Conservation (phyloP, 116 monocot species). For the Phalaenopsis hybrid region DNA sequence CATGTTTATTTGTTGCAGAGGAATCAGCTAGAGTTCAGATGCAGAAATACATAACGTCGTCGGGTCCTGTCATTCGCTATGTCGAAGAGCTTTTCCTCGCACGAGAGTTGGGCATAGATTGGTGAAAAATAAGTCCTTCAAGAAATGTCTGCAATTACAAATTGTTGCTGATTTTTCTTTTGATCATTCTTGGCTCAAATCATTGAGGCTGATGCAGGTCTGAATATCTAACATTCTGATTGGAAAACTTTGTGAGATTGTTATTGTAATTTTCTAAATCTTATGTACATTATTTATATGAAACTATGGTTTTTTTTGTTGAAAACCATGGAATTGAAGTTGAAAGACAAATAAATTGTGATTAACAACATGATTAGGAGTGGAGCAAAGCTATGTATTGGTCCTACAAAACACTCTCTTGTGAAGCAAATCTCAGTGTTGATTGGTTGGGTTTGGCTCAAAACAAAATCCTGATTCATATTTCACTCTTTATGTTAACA, state of each 20-base stretch:
- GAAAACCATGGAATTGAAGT: no score
- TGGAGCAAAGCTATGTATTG: no score
- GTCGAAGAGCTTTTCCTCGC: constrained; percentile 58
- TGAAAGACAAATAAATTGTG: no score
- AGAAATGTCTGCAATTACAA: background rate
- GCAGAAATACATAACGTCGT: constrained; percentile 49
- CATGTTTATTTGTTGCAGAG: constrained; percentile 28
- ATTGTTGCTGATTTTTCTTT: background rate
- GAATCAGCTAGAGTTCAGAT: constrained; percentile 62
- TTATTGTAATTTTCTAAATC: background rate
- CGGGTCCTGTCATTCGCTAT: constrained; percentile 52
- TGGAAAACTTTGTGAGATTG: background rate
- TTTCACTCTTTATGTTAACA: no score
- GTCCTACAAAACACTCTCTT: no score
- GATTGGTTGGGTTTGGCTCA: no score
- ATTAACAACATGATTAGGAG: no score
- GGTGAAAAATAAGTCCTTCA: constrained; percentile 34
- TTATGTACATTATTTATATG: background rate
- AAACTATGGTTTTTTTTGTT: no score
- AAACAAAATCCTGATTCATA: no score
- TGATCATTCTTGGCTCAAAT: background rate
- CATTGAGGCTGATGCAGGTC: background rate
- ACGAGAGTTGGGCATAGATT: constrained; percentile 61
- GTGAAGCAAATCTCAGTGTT: no score
- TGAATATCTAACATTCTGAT: background rate